phyloP scores from a whole-genome alignment of 768 basidiomycete species.

The Dentipellis sp. region DNA sequence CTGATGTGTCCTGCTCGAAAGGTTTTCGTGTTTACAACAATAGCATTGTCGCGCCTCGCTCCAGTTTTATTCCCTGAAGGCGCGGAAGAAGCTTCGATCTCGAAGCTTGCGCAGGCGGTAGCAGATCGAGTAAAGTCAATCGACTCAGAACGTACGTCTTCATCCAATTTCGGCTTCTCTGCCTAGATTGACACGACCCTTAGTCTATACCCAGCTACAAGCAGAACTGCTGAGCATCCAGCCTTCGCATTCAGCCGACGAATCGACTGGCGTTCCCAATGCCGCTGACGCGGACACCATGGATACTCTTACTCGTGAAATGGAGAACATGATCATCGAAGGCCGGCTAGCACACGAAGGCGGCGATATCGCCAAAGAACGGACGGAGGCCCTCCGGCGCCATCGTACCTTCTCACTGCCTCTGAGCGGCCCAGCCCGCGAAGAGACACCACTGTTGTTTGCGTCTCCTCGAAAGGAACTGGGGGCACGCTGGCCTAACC shows the following conservation, averaged over 20 bases:
- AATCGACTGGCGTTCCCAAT: neutral
- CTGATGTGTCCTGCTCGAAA: neutral
- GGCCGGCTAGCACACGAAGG: conserved; percentile 4
- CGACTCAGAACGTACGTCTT: conserved; percentile 8
- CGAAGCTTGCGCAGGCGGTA: conserved; percentile 1
- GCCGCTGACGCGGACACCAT: conserved; percentile 8
- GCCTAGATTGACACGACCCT: neutral
- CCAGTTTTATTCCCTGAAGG: conserved; percentile 50
- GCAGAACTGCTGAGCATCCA: neutral
- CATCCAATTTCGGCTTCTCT: neutral
- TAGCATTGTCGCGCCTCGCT: conserved; percentile 62
- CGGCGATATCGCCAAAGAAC: conserved; percentile 10
- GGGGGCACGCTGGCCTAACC: too few relatives aligned
- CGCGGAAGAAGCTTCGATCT: neutral
- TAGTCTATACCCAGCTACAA: neutral
- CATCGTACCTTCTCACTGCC: too few relatives aligned
- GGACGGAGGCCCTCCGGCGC: conserved; percentile 1
- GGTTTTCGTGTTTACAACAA: conserved; percentile 62
- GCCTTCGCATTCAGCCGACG: neutral
- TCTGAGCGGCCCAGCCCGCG: too few relatives aligned
- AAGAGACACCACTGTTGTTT: too few relatives aligned
- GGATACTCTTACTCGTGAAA: conserved; percentile 11
- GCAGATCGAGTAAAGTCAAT: conserved; percentile 5
- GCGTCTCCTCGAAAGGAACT: too few relatives aligned
- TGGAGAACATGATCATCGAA: conserved; percentile 14